Conservation (phyloP, 352 stramenopile genomes). For the Pythium insidiosum region DNA sequence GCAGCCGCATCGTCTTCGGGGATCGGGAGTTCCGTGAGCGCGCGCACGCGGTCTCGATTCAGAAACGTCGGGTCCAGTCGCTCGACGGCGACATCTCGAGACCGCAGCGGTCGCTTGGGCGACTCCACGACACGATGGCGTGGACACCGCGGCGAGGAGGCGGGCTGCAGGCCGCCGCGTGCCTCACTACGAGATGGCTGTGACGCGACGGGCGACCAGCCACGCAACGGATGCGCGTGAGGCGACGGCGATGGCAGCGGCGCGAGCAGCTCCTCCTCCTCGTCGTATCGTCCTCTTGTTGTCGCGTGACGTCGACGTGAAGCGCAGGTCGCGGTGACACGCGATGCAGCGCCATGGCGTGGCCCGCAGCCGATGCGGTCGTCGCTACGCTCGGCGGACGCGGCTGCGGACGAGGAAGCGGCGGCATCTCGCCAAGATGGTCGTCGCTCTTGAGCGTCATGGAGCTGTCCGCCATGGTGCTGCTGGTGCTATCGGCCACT, state of each 20-base stretch:
- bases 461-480: too few relatives aligned
- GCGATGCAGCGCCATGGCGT: not conserved
- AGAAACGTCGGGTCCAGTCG: slow-evolving; percentile 48
- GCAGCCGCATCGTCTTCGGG: not conserved
- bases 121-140: slow-evolving; percentile 6
- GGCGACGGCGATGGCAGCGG: slow-evolving; percentile 33
- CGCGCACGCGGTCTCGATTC: slow-evolving; percentile 28
- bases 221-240: slow-evolving; percentile 42
- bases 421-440: slow-evolving; percentile 41
- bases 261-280: slow-evolving; percentile 18
- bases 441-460: slow-evolving; percentile 22
- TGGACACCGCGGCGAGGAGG: too few relatives aligned
- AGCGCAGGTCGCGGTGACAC: too few relatives aligned
- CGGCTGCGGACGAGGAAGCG: slow-evolving; percentile 28
- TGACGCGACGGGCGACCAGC: slow-evolving; percentile 16
- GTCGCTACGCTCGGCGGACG: slow-evolving; percentile 18
- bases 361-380: slow-evolving; percentile 3
- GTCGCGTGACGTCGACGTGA: too few relatives aligned
- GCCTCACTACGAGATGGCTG: not conserved
- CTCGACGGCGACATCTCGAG: slow-evolving; percentile 14
- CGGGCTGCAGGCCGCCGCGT: slow-evolving; percentile 1
- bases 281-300: not conserved
- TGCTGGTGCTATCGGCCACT: too few relatives aligned
- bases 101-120: slow-evolving; percentile 4
- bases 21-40: slow-evolving; percentile 13